Base-by-base conservation (phyloP, 805 yeast genomes). In the Metschnikowia sp. region DNA sequence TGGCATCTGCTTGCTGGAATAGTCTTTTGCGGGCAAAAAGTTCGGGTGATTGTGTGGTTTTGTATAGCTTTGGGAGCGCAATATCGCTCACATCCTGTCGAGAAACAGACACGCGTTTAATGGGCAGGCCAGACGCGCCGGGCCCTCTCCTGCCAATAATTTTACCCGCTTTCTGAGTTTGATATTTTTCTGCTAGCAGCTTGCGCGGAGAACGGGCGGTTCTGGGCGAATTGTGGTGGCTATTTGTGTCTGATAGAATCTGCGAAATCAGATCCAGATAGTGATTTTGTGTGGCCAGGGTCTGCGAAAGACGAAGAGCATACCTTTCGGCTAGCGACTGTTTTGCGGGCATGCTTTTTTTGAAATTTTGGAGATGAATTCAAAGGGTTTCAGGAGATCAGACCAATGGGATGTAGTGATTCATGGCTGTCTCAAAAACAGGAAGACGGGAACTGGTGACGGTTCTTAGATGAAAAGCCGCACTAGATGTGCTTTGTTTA, bases 281-380 rank as follows among this genome's bases (percentile, higher is more conserved):
- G 28, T 19, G 9, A 37, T 32, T 28, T 12, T n/a, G 37, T n/a
- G 34, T 15, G 3, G 43, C 38, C 34, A 18, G 34, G 9, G 10
- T 39, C 30, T 19, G 48, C 15, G 40, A 35, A 22, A 40, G 36
- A 34, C 45, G 48, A 29, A 46, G 51, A 13, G 55, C 58, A 19
- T 53, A 54, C 32, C 51, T 54, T 8, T 50, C 57, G 10, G 58
- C 58, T 44, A 54, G 40, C 11, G 53, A 47, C 32, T 32, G 43
- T 46, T 40, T 48, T 10, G 42, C 44, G 28, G 50, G 48, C 58
- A 54, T 54, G 11, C 30, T 15, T 22, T 22, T 22, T 22, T 7
- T 15, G 18, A 22, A 22, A 22, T 5, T 7, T 22, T 22, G 7
- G 26, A 22, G 7, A 22, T 22, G 7, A 22, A 22, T 1, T 22